Conservation (phyloP, 1,284 basidiomycete genomes). For the Ceratobasidium sp. region DNA sequence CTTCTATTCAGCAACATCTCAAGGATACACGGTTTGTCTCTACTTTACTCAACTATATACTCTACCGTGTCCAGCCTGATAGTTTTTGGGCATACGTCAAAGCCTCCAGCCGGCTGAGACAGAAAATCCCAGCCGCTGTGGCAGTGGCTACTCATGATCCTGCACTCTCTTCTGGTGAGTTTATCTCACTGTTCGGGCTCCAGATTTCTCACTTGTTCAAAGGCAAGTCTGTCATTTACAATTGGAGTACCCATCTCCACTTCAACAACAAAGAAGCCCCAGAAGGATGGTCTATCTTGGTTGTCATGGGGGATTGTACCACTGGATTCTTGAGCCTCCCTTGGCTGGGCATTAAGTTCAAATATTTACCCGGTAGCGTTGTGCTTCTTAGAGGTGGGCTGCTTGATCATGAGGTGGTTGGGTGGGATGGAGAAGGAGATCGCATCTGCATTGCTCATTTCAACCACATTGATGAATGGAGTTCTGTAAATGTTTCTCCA, state of each 20-base stretch:
- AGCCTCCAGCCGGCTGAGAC: background rate
- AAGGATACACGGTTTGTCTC: background rate
- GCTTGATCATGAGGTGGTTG: background rate
- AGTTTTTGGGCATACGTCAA: slow-evolving; percentile 12
- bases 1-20: background rate
- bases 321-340: slow-evolving; percentile 4
- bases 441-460: slow-evolving; percentile 27
- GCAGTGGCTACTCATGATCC: slow-evolving; percentile 3
- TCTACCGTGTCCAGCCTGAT: background rate
- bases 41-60: background rate
- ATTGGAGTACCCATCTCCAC: background rate
- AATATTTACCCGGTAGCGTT: slow-evolving; percentile 2
- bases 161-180: background rate
- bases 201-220: background rate
- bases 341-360: slow-evolving; percentile 5
- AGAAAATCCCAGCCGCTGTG: background rate
- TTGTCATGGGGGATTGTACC: slow-evolving; percentile 2
- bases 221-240: slow-evolving; percentile 17
- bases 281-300: background rate
- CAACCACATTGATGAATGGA: slow-evolving; percentile 15
- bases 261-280: background rate
- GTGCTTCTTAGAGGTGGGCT: background rate
- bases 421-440: slow-evolving; percentile 7
- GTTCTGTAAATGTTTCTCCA: background rate
- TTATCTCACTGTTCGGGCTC: background rate